Base-by-base conservation (phyloP, 306 rosid species). In the Gynostemma pentaphyllum region DNA sequence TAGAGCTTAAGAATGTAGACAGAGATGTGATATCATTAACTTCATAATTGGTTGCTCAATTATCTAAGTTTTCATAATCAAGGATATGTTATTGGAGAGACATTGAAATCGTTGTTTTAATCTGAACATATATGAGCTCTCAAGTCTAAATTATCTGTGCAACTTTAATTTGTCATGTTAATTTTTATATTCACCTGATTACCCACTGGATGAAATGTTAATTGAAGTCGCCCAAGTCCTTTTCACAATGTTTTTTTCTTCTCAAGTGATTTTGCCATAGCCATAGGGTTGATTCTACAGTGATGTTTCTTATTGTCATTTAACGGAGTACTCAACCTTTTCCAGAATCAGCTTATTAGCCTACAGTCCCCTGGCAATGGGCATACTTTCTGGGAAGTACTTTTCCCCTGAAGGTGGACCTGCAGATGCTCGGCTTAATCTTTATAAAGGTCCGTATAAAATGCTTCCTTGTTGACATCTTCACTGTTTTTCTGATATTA, bases 291-390 rank as follows among this genome's bases (percentile, higher is more conserved):
- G 46, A 42, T 42, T 42, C 46, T 14, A 1, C 46, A 12, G n/a
- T n/a, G 37, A 57, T 37, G 46, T 59, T 12, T 36, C 5, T 37
- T 59, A 21, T 37, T 37, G 32, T 59, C 12, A 14, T 59, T 59
- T 37, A 1, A 59, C 7, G 47, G 64, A 56, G 32, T 28, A 64
- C 9, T 13, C 13, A 6, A 32, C 55, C 3, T 24, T 74, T 77
- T 78, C 71, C 80, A 91, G 98, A 63, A 73, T 91, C 69, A 64
- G 81, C 79, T 75, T 91, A 74, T 73, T 91, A 80, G 96, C 98
- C 36, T 91, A 91, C 77, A 90, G 91, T 64, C 98, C 98, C 67
- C 78, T 88, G 55, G 95, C 98, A 71, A 91, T 88, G 98, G 98
- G 98, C 37, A 79, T 91, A 67, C 98, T 91, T 68, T 82, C 96